Evolutionary conservation across 2,329 filamentous ascomycete genomes (phyloP).

Genomic region (Monilinia fructicola): DNA sequence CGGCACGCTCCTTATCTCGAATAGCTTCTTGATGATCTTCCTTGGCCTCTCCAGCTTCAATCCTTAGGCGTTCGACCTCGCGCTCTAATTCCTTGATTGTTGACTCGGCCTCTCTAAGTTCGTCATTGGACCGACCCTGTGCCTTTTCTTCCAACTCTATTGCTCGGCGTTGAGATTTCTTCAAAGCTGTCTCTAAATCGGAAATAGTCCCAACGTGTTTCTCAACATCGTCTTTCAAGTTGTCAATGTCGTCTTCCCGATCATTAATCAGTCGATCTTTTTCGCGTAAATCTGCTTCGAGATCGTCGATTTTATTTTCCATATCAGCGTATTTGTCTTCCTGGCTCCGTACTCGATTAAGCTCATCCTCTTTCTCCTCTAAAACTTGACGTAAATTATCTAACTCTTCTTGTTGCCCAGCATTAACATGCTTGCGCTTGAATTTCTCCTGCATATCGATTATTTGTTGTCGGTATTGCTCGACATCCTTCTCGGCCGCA

Average conservation of each 20-base stretch:
- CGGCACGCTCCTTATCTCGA: constrained; percentile 56
- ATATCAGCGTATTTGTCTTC: constrained; percentile 64
- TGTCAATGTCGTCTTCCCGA: constrained; percentile 72
- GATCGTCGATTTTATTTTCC: constrained; percentile 70
- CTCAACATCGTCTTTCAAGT: constrained; percentile 56
- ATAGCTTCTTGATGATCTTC: constrained; percentile 55
- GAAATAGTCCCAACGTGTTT: constrained; percentile 54
- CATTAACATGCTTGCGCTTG: constrained; percentile 71
- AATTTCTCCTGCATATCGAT: constrained; percentile 79
- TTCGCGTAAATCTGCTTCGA: constrained; percentile 72
- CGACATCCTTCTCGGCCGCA: constrained; percentile 81
- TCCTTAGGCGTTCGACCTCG: constrained; percentile 53
- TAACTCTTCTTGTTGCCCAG: constrained; percentile 62
- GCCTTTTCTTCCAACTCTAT: constrained; percentile 59
- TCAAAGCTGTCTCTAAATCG: constrained; percentile 59
- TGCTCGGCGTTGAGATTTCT: constrained; percentile 52
- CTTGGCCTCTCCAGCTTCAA: constrained; percentile 55
- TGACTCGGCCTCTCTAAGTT: constrained; percentile 39
- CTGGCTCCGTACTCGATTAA: constrained; percentile 55
- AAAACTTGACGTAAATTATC: constrained; percentile 57
- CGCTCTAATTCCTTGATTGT: constrained; percentile 60
- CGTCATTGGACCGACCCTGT: constrained; percentile 47
- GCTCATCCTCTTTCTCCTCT: constrained; percentile 53
- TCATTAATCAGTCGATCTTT: constrained; percentile 73
- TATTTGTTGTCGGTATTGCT: constrained; percentile 78